These are phyloP conservation scores for Erythrophleum fordii DNA, from an alignment of 306 rosid genomes.

Conservation along the genomic window DNA sequence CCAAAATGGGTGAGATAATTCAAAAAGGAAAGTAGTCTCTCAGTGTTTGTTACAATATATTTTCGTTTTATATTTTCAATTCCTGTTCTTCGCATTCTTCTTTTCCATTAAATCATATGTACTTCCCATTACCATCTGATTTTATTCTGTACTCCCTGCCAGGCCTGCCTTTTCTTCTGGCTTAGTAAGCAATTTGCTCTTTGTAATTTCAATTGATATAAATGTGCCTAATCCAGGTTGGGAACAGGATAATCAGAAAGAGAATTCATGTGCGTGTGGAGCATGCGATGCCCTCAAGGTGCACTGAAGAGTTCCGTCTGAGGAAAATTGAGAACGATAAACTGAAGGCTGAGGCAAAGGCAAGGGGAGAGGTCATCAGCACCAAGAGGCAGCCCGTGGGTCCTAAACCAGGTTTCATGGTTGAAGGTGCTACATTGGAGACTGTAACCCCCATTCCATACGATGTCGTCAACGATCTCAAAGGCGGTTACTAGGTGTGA, in stretches of 20 bases:
- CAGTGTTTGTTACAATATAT: background rate
- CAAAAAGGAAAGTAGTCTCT: background rate
- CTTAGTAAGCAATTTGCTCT: background rate
- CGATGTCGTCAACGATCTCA: conserved; percentile 95
- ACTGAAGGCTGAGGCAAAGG: conserved; percentile 86
- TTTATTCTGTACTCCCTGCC: background rate
- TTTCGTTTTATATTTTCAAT: background rate
- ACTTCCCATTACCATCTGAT: background rate
- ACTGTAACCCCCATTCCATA: conserved; percentile 97
- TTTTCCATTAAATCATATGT: background rate
- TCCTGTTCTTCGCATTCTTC: background rate
- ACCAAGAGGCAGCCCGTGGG: conserved; percentile 93
- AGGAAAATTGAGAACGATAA: conserved; percentile 79
- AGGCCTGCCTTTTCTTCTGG: background rate
- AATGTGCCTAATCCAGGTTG: conserved; percentile 53
- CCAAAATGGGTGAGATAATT: background rate
- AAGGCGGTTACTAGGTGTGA: conserved; percentile 78
- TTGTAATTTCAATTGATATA: background rate
- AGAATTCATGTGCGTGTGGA: conserved; percentile 92
- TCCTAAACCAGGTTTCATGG: conserved; percentile 96
- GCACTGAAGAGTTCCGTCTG: conserved; percentile 74
- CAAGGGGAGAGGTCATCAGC: conserved; percentile 67
- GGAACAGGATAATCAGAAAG: conserved; percentile 78
- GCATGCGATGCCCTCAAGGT: conserved; percentile 88
- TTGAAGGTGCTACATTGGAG: conserved; percentile 83